A percentile compares a stretch with the other conserved stretches of the same genome.
Conservation (phyloP, 805 yeast genomes). For the Pichia sporocuriosa region DNA sequence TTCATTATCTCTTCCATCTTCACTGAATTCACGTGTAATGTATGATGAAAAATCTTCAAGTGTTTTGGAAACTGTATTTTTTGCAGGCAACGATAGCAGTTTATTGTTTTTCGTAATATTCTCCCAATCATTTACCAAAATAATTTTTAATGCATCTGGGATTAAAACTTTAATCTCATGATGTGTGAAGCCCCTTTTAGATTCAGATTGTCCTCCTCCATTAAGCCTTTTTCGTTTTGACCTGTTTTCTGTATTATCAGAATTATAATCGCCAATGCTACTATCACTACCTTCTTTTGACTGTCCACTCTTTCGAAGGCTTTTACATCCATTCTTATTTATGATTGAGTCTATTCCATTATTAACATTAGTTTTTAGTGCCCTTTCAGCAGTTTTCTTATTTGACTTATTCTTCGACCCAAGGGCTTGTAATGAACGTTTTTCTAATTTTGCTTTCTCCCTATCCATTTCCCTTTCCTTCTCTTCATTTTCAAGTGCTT, state of each 20-base stretch:
- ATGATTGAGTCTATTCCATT: neutral
- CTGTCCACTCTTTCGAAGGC: neutral
- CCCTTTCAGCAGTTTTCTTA: no score
- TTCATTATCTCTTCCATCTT: no score
- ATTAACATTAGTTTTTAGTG: neutral
- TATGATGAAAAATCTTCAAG: constrained; percentile 40
- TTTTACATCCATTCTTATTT: neutral
- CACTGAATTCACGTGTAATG: constrained; percentile 33
- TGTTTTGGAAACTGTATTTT: constrained; percentile 45
- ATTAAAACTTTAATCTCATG: constrained; percentile 49
- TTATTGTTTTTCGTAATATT: constrained; percentile 73
- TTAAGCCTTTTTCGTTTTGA: constrained; percentile 1
- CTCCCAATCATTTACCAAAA: constrained; percentile 93
- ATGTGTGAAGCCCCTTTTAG: constrained; percentile 10
- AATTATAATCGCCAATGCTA: neutral
- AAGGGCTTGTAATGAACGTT: neutral
- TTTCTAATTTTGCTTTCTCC: neutral
- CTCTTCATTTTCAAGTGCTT: constrained; percentile 1
- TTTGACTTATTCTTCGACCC: no score
- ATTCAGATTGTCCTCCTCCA: constrained; percentile 6
- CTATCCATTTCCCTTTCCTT: neutral
- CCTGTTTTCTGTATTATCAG: neutral
- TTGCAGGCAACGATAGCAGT: constrained; percentile 57
- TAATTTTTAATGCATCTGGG: constrained; percentile 59
- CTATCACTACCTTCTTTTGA: neutral